These are phyloP conservation scores for Nidularia pulvinata DNA, from an alignment of 768 basidiomycete species.

Conservation along the genomic window DNA sequence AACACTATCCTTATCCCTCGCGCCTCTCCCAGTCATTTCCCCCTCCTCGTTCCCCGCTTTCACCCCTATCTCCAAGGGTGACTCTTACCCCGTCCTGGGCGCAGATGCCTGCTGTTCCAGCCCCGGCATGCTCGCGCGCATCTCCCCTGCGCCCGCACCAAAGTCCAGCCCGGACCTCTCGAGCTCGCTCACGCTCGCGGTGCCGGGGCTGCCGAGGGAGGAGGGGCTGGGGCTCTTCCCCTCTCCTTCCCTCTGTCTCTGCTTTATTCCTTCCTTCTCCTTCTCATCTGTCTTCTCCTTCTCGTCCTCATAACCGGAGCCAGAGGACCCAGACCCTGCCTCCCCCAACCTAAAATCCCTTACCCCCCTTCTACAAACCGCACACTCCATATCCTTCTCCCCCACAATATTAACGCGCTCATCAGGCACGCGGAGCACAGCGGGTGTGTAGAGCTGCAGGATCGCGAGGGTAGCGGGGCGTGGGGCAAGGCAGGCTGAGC, in stretches of 20 bases:
- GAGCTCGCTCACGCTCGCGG: slow-evolving; percentile 18
- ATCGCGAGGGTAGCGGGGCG: slow-evolving; percentile 51
- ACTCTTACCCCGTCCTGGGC: background rate
- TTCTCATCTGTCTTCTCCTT: slow-evolving; percentile 8
- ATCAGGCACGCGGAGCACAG: slow-evolving; percentile 83
- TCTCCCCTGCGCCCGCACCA: slow-evolving; percentile 8
- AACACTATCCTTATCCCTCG: slow-evolving; percentile 35
- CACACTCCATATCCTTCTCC: slow-evolving; percentile 87
- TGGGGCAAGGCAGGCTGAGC: slow-evolving; percentile 63
- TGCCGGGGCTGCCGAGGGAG: slow-evolving; percentile 18
- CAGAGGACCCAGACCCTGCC: background rate
- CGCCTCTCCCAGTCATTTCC: no score
- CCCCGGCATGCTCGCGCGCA: slow-evolving; percentile 44
- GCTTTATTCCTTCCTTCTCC: slow-evolving; percentile 11
- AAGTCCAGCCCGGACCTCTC: slow-evolving; percentile 35
- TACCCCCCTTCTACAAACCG: slow-evolving; percentile 73
- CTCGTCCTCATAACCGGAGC: background rate
- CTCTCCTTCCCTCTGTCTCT: no score
- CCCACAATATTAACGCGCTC: slow-evolving; percentile 85
- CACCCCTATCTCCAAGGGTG: no score
- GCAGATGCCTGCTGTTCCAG: slow-evolving; percentile 19
- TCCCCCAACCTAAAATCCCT: slow-evolving; percentile 59
- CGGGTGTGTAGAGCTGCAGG: slow-evolving; percentile 75
- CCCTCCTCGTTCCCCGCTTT: no score
- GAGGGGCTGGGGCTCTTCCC: slow-evolving; percentile 1